Conservation (phyloP, 371 early-diverging fungal species). For the Gilbertella persicaria region DNA sequence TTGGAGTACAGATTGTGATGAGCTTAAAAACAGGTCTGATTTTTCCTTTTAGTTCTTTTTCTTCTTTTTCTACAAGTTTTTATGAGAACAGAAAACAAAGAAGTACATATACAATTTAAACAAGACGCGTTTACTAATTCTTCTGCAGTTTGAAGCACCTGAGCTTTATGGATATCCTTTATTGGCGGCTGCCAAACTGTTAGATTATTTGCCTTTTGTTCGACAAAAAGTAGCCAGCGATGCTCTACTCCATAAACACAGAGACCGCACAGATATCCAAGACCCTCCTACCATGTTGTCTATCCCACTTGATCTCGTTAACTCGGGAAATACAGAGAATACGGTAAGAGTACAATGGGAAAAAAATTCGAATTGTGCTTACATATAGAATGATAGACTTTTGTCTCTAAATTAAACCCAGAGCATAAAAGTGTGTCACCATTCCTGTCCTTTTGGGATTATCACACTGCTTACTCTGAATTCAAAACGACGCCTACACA, state of each 20-base stretch:
- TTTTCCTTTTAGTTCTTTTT: no score
- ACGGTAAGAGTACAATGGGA: not conserved
- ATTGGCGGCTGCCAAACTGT: conserved; percentile 22
- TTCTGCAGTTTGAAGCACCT: conserved; percentile 24
- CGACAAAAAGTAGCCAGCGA: conserved; percentile 34
- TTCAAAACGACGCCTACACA: conserved; percentile 33
- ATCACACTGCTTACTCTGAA: conserved; percentile 31
- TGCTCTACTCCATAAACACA: conserved; percentile 19
- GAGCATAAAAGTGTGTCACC: conserved; percentile 24
- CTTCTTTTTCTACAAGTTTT: no score
- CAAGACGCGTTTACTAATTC: no score
- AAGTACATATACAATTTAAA: no score
- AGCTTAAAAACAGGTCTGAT: no score
- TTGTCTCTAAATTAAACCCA: conserved; percentile 4
- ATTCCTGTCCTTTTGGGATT: conserved; percentile 38
- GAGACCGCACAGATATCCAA: conserved; percentile 18
- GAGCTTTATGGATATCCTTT: conserved; percentile 36
- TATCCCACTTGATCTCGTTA: conserved; percentile 22
- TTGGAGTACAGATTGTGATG: no score
- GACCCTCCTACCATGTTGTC: conserved; percentile 34
- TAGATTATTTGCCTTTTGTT: conserved; percentile 30
- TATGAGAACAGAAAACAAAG: no score
- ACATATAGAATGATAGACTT: not conserved
- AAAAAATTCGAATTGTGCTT: not conserved
- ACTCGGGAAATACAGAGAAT: not conserved